phyloP scores from a whole-genome alignment of 306 rosid genomes.

The Phaseolus lunatus region DNA sequence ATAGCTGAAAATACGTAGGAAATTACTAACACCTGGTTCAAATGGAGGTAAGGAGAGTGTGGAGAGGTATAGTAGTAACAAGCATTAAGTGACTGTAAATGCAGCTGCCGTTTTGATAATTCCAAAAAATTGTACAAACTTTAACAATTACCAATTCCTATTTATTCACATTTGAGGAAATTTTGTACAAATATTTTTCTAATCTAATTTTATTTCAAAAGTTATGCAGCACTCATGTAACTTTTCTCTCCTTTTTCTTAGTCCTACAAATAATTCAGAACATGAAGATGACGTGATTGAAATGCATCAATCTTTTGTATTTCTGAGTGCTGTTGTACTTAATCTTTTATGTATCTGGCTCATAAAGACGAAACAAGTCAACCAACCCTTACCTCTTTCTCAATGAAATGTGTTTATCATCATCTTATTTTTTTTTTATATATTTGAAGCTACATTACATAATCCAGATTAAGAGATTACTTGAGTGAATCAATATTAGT shows the following conservation, averaged over 20 bases:
- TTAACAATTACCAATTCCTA: conserved; percentile 34
- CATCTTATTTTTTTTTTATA: too few species aligned
- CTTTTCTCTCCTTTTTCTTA: neutral
- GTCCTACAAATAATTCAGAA: too few species aligned
- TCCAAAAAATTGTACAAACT: conserved; percentile 56
- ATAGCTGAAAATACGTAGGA: conserved; percentile 61
- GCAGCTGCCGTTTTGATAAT: conserved; percentile 55
- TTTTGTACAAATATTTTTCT: conserved; percentile 44
- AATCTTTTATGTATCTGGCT: too few species aligned
- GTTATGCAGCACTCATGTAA: neutral
- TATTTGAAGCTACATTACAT: too few species aligned
- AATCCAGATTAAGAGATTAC: too few species aligned
- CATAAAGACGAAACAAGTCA: too few species aligned
- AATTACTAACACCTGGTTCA: conserved; percentile 56
- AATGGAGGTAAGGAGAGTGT: conserved; percentile 34
- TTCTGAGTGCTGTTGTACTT: too few species aligned
- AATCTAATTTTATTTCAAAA: conserved; percentile 38
- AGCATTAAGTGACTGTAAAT: conserved; percentile 51
- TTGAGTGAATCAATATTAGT: too few species aligned
- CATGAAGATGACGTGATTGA: too few species aligned
- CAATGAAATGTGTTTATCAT: too few species aligned
- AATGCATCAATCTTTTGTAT: too few species aligned
- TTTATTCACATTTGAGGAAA: conserved; percentile 24
- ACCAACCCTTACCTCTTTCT: too few species aligned
- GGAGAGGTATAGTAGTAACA: conserved; percentile 47